phyloP scores from a whole-genome alignment of 192 early-diverging fungal species.

The Spizellomyces punctatus region DNA sequence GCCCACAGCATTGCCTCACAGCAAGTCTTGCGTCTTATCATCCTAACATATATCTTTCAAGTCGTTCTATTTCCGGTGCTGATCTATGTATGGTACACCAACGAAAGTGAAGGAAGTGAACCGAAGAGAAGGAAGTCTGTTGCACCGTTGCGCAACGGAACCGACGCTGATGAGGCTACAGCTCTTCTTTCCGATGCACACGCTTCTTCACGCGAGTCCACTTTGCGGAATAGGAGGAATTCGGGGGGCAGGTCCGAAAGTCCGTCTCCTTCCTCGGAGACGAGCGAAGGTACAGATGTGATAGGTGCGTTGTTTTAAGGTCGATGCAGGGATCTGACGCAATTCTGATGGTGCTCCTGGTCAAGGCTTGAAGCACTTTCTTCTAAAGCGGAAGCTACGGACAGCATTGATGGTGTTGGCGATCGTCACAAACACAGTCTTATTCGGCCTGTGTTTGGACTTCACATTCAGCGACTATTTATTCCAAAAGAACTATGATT shows the following conservation, averaged over 20 bases:
- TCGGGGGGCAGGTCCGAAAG: neutral
- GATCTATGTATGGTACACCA: slow-evolving; percentile 25
- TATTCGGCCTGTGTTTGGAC: slow-evolving; percentile 31
- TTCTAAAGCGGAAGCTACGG: slow-evolving; percentile 14
- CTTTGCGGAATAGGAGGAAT: slow-evolving; percentile 6
- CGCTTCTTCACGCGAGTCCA: slow-evolving; percentile 4
- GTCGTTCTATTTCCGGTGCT: slow-evolving; percentile 23
- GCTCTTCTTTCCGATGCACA: slow-evolving; percentile 7
- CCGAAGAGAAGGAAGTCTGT: slow-evolving; percentile 8
- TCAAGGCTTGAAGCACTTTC: slow-evolving; percentile 2
- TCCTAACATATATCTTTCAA: slow-evolving; percentile 29
- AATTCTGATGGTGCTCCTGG: too few species aligned
- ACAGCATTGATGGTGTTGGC: neutral
- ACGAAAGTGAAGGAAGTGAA: neutral
- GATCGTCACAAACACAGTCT: slow-evolving; percentile 14
- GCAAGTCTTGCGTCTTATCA: slow-evolving; percentile 18
- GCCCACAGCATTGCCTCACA: slow-evolving; percentile 19
- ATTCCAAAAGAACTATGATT: slow-evolving; percentile 21
- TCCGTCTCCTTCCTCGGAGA: too few species aligned
- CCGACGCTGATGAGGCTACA: slow-evolving; percentile 10
- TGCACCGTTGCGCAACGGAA: neutral
- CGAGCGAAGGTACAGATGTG: neutral
- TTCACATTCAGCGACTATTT: slow-evolving; percentile 25
- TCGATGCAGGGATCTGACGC: too few species aligned
- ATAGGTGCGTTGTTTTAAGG: neutral